phyloP scores from a whole-genome alignment of 2,329 filamentous ascomycete species.

The Chaetomiaceae sp. region DNA sequence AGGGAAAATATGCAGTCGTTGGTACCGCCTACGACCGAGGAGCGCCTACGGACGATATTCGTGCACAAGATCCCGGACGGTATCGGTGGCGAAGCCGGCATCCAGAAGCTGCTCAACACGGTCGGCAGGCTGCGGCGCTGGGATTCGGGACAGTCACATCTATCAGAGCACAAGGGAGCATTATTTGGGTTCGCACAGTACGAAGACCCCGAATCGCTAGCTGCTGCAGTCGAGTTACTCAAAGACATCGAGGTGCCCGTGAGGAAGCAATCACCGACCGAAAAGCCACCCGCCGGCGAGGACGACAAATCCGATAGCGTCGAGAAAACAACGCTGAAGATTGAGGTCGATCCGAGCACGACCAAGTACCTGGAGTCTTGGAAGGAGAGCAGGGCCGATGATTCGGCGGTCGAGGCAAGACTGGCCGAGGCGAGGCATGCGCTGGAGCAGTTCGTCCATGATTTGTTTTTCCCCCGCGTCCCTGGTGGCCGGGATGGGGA shows the following conservation, averaged over 20 bases:
- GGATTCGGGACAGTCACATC: constrained; percentile 64
- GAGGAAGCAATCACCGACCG: constrained; percentile 60
- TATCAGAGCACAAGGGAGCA: constrained; percentile 69
- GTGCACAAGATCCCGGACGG: constrained; percentile 81
- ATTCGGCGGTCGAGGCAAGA: constrained; percentile 60
- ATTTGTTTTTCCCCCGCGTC: constrained; percentile 65
- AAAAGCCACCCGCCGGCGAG: constrained; percentile 32
- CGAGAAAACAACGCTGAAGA: constrained; percentile 66
- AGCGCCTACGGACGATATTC: constrained; percentile 88
- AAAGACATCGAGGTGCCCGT: constrained; percentile 76
- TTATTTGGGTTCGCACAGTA: constrained; percentile 95
- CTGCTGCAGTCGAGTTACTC: constrained; percentile 78
- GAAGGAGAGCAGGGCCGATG: constrained; percentile 61
- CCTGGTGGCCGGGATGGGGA: constrained; percentile 53
- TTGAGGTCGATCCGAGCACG: constrained; percentile 78
- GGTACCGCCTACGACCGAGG: constrained; percentile 79
- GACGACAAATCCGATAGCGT: constrained; percentile 49
- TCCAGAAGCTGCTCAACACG: constrained; percentile 73
- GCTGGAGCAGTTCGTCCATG: constrained; percentile 63
- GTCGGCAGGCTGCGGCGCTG: constrained; percentile 78
- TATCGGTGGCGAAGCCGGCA: constrained; percentile 67
- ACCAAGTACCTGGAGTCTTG: constrained; percentile 82
- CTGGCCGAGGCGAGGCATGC: constrained; percentile 65
- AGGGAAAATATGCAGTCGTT: constrained; percentile 67
- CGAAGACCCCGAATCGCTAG: constrained; percentile 83